Base-by-base conservation (phyloP, 2,329 filamentous ascomycete species). In the Fusarium sp. region DNA sequence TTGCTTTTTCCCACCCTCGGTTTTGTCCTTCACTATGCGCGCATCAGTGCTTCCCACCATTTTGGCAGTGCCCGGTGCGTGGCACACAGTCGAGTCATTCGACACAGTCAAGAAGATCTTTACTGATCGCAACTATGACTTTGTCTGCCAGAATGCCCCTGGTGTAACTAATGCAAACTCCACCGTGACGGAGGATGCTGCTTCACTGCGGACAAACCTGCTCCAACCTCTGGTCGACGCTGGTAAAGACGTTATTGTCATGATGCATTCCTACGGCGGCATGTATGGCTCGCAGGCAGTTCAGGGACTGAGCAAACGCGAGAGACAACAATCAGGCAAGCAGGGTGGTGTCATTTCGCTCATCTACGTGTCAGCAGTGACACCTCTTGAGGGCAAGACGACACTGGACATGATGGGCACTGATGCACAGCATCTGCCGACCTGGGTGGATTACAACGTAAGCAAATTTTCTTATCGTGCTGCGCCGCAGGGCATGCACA, bases 211-310 rank as follows among this genome's bases (percentile, higher is more conserved):
- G 1, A 30, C 53, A 5, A 45, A 59, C 1, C 10, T 64, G 4
- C 4, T 72, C 2, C 2, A 56, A 6, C 63, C 63, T 5, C 44
- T 71, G 11, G 10, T 72, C 2, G 62, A 71, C 7, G 48, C 51
- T 3, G 71, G 62, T 3, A 73, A 62, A 10, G 68, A 73, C 4
- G 49, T 73, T 13, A 37, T 71, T 4, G 7, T 74, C 0, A 8
- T 73, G 30, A 69, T 68, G 68, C 72, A 74, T 52, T 73, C 72
- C 2, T 74, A 73, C 7, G 71, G 71, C 4, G 71, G 68, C 0
- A 46, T 56, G 4, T 62, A 67, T 4, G 72, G 70, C 1, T 61
- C 60, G 5, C 67, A 62, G 6, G 67, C 71, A 2, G 65, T 66
- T 2, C 33, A 55, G 3, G 64, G 68, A 0, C 20, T 68, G 8